These are phyloP conservation scores for Jatropha podagrica DNA, from an alignment of 441 rosid genomes.

Conservation along the genomic window DNA sequence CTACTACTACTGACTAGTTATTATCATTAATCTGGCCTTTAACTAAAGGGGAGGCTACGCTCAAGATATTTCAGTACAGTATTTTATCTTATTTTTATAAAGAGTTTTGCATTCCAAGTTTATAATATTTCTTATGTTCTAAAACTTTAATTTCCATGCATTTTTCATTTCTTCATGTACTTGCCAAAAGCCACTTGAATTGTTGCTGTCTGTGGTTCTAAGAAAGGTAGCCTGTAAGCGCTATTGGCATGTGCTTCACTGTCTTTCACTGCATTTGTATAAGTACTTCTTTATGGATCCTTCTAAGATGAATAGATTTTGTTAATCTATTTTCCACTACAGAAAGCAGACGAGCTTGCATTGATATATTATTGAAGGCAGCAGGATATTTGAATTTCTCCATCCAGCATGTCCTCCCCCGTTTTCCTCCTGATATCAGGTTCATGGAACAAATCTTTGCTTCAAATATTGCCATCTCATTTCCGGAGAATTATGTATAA, in stretches of 20 bases:
- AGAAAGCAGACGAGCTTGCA: slow-evolving; percentile 75
- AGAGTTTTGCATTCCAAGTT: neutral
- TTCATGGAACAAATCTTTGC: slow-evolving; percentile 26
- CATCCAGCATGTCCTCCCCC: slow-evolving; percentile 78
- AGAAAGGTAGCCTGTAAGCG: neutral
- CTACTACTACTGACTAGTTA: neutral
- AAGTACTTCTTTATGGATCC: neutral
- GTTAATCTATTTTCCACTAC: neutral
- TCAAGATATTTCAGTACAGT: neutral
- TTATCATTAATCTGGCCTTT: neutral
- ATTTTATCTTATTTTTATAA: neutral
- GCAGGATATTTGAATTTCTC: slow-evolving; percentile 87
- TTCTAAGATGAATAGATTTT: neutral
- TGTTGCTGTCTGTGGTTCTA: neutral
- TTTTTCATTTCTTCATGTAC: neutral
- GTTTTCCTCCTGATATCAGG: slow-evolving; percentile 69
- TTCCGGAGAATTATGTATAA: neutral
- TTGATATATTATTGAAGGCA: slow-evolving; percentile 85
- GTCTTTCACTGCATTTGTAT: slow-evolving; percentile 11
- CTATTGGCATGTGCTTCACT: neutral
- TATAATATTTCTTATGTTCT: neutral
- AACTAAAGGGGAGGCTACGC: neutral
- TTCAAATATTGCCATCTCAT: neutral
- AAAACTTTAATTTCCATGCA: neutral
- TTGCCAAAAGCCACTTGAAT: neutral